Base-by-base conservation (phyloP, 192 early-diverging fungal species). In the Lobosporangium transversale region DNA sequence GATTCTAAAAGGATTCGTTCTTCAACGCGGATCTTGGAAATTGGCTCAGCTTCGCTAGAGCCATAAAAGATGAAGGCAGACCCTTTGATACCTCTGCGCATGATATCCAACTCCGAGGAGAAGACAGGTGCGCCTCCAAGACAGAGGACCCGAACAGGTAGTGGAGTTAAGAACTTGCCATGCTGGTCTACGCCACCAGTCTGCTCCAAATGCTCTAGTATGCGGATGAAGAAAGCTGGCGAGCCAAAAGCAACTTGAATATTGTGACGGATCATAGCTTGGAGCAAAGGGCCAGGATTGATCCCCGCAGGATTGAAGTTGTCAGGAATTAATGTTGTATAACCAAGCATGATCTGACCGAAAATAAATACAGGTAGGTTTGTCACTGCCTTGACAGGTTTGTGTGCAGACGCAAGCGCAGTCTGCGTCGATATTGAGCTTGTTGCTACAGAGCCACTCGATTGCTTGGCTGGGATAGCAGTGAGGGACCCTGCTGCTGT, bases 211-310 rank as follows among this genome's bases (percentile, higher is more conserved):
- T 66, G 73, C 53, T 76, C 64, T 21, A 76, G 36, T 27, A 67
- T 51, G 1, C 73, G 73, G 8, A 67, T 58, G 53, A 76, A 75
- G 44, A 75, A 75, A 0, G 70, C 70, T 10, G 70, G 70, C 2
- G 70, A 75, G 3, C 70, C 70, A 56, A 75, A 75, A 20, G 70
- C 70, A 7, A 75, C 70, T 36, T 75, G 70, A 36, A 75, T 63
- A 23, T 75, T 75, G 58, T 75, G 62, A 18, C 70, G 70, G 51
- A 75, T 56, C 70, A 75, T 75, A n/a, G 70, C 70, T 51, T 75
- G 58, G 2, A 75, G 30, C 7, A 75, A 52, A 23, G 63, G 70
- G 11, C 35, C 70, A 43, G 70, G 70, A 45, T 59, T 75, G 27
- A 75, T 63, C 3, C 70, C 70, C 1, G 70, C 63, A 21, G 70